These are phyloP conservation scores for Mangifera indica DNA, from an alignment of 345 rosid species.

Conservation along the genomic window DNA sequence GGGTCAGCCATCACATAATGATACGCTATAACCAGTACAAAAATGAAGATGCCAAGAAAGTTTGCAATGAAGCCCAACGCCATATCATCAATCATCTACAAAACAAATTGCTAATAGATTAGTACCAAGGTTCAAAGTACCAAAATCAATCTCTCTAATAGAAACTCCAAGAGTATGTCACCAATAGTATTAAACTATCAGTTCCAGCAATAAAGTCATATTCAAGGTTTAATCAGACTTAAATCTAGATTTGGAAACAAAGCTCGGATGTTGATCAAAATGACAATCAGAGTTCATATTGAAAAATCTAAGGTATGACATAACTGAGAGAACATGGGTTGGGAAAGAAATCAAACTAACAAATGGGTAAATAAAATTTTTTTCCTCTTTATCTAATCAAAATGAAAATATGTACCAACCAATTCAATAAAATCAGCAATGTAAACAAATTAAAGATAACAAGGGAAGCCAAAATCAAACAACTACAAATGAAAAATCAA, in stretches of 20 bases:
- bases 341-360: neutral
- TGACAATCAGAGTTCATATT: neutral
- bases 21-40: conserved; percentile 73
- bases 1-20: conserved; percentile 84
- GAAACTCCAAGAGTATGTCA: neutral
- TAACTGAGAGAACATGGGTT: neutral
- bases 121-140: neutral
- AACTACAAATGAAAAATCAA: no score
- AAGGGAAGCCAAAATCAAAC: no score
- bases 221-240: neutral
- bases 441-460: no score
- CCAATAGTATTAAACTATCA: neutral
- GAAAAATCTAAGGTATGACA: neutral
- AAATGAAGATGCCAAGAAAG: conserved; percentile 76
- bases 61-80: conserved; percentile 71
- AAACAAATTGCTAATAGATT: no score
- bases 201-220: neutral
- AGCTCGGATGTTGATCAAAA: neutral
- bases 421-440: no score
- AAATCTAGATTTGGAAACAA: neutral
- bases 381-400: no score
- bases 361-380: no score
- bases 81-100: conserved; percentile 66
- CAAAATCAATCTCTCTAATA: neutral
- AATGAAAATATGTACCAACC: no score